These are phyloP conservation scores for Phaeosphaeriaceae sp. DNA, from an alignment of 2,329 filamentous ascomycete species.

Conservation along the genomic window DNA sequence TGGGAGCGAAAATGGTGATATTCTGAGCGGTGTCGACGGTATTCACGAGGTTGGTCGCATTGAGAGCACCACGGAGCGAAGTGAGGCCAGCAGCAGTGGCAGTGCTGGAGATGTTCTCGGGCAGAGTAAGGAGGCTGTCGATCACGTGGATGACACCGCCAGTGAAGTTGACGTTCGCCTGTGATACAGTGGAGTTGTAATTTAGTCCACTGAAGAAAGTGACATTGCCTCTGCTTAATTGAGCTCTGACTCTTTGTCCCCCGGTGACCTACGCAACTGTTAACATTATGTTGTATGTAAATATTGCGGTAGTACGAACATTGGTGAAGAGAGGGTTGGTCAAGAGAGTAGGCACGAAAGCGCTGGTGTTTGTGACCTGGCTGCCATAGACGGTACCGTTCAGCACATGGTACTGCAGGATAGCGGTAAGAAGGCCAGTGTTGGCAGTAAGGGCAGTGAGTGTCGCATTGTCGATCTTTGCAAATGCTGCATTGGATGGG, in stretches of 20 bases:
- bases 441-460: constrained; percentile 36
- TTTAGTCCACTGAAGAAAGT: constrained; percentile 62
- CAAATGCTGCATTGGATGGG: constrained; percentile 61
- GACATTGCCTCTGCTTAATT: constrained; percentile 52
- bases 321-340: constrained; percentile 62
- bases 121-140: constrained; percentile 53
- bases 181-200: constrained; percentile 56
- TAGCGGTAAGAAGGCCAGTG: constrained; percentile 48
- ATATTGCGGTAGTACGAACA: constrained; percentile 42
- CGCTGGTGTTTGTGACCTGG: constrained; percentile 48
- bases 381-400: constrained; percentile 56
- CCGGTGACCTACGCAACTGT: constrained; percentile 47
- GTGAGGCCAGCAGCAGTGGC: constrained; percentile 46
- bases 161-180: constrained; percentile 53
- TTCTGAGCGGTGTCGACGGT: constrained; percentile 53
- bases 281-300: not conserved
- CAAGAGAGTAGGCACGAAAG: constrained; percentile 59
- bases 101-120: constrained; percentile 39
- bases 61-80: constrained; percentile 52
- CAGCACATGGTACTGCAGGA: constrained; percentile 66
- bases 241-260: constrained; percentile 63
- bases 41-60: constrained; percentile 47
- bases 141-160: constrained; percentile 58
- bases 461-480: constrained; percentile 47
- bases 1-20: constrained; percentile 71